These are phyloP conservation scores for Tetratostichococcus sp. DNA, from an alignment of 139 green algal genomes.

Conservation along the genomic window DNA sequence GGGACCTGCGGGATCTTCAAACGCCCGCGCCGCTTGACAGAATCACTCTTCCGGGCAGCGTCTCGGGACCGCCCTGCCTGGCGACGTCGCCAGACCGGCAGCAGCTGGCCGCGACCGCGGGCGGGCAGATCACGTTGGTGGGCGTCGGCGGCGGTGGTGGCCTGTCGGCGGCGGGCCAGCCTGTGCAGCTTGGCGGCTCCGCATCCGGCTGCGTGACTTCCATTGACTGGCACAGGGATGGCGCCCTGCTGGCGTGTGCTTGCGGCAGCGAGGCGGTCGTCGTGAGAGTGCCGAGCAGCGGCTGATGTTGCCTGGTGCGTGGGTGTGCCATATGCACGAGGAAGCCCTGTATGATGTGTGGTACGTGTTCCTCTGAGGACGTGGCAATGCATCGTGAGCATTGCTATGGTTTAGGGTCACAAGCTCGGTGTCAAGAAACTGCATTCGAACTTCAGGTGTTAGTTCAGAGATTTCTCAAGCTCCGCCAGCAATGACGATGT, in stretches of 20 bases:
- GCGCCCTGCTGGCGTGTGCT: neutral
- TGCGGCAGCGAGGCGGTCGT: neutral
- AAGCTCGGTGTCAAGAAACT: too few relatives aligned
- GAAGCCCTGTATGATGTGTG: too few relatives aligned
- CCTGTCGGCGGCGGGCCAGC: neutral
- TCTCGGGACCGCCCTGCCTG: neutral
- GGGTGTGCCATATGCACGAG: too few relatives aligned
- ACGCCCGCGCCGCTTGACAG: neutral
- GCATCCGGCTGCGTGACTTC: too few relatives aligned
- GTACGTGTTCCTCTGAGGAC: too few relatives aligned
- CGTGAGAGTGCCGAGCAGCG: neutral
- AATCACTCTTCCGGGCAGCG: neutral
- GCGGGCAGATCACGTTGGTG: neutral
- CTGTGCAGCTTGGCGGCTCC: neutral
- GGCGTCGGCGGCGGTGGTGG: neutral
- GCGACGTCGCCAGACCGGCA: neutral
- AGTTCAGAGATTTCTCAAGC: too few relatives aligned
- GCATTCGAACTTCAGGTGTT: too few relatives aligned
- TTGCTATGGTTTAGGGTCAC: too few relatives aligned
- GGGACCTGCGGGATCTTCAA: neutral
- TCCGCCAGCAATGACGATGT: conserved; percentile 19
- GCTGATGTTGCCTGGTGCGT: too few relatives aligned
- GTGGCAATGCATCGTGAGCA: too few relatives aligned
- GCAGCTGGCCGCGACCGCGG: neutral
- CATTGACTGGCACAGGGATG: neutral